Evolutionary conservation across 148 eudicot genomes (phyloP), one percentile per base, ranked within the genome.

Genomic region (Vaccinium vitisidaea): DNA sequence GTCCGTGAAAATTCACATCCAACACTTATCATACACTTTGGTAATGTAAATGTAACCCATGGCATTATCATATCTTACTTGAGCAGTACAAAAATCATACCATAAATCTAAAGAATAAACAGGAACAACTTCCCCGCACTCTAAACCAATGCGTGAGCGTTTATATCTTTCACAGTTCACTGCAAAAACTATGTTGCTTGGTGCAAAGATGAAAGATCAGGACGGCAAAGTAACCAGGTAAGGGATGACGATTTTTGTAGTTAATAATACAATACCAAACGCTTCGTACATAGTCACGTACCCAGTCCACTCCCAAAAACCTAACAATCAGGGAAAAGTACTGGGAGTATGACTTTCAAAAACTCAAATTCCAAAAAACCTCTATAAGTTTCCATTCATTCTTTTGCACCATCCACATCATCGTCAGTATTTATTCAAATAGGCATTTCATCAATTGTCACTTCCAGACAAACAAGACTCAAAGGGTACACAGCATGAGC

Each of bases 401-500:
- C 18, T 27, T 70, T 70, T 15, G 46, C 46, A 30, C 46, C 75
- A 70, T 32, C 46, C 39, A 70, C 4, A 2, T 27, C 39, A 69
- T 13, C 74, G 27, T 30, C 46, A 70, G 39, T 13, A 70, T 32
- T 70, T 8, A 30, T 32, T 18, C 39, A 4, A 70, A 3, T 32
- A 4, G 75, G 19, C 30, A 70, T 27, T 30, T 27, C 75, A 70
- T 39, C 49, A 16, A 39, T 74, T 74, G 12, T 74, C 46, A 74
- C 10, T 74, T 7, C 54, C 79, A 75, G 79, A 48, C 25, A 75
- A 46, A 75, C 79, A 48, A 46, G 77, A 75, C 23, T 19, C 12
- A 6, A 43, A 75, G 32, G 46, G 46, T 73, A 75, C 39, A 48
- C 76, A 80, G 75, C 82, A 81, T 43, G 48, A 25, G 58, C 43